Base-by-base conservation (phyloP, 2,329 filamentous ascomycete species). In the Dryadomyces sulphureus region DNA sequence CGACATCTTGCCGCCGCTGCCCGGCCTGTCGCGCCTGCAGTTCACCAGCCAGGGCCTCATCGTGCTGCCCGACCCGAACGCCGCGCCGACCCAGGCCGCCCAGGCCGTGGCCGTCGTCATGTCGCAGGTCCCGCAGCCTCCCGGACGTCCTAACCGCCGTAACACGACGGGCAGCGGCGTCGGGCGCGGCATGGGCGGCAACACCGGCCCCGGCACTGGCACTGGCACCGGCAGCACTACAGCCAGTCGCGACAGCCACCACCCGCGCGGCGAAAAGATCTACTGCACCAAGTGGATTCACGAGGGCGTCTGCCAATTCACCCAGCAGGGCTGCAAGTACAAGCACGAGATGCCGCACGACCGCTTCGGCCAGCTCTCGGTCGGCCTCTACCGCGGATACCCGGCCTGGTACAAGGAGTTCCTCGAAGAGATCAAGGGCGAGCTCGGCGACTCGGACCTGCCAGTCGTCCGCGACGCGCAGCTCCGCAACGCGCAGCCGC, bases 201-300 rank as follows among this genome's bases (percentile, higher is more conserved):
- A n/a, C n/a, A n/a, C n/a, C 27, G 27, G 27, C 11, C 27, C 9
- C 11, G 27, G 27, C 11, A 14, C 9, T 32, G 25, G 25, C 25
- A 9, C 11, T 32, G 27, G 27, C 11, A 14, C 9, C 16, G 9
- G 11, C 12, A 12, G 7, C 25, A 30, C 7, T 12, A 7, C 7
- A 7, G 25, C 7, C 25, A 30, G 25, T 12, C 25, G 12, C 3
- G 27, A 14, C 27, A 14, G 27, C 60, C 38, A 24, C 62, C 6
- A 14, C 11, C 17, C n/a, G 20, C 76, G 73, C 55, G 59, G 58
- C 21, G 58, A 61, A 48, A 94, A 94, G 59, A 66, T 82, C 21
- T 94, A 83, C 61, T 94, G 88, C 63, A 85, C 87, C 48, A 86
- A 90, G 61, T 95, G 88, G 88, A 81, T 94, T 46, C 80, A 85